Percentiles rank a stretch among this genome's conserved stretches.
These are phyloP conservation scores for Asterochloris erici DNA, from an alignment of 139 green algal genomes.

Conservation along the genomic window DNA sequence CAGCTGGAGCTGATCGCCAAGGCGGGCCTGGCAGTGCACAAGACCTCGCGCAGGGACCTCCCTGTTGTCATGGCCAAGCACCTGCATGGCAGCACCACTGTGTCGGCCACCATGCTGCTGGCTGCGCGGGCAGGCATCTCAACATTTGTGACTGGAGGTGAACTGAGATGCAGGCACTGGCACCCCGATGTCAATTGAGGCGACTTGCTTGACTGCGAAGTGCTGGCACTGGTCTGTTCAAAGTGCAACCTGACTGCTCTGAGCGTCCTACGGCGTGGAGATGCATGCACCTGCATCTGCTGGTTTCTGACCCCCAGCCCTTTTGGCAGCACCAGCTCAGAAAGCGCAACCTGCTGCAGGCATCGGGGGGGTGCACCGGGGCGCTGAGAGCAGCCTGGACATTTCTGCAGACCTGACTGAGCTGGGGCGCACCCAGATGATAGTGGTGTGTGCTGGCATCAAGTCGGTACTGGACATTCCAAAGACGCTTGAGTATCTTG, in stretches of 20 bases:
- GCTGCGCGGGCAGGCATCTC: constrained; percentile 75
- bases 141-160: constrained; percentile 76
- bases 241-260: neutral
- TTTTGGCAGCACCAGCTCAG: neutral
- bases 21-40: constrained; percentile 42
- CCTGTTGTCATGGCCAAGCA: constrained; percentile 54
- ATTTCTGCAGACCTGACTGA: constrained; percentile 87
- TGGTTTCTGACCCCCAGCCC: neutral
- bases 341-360: constrained; percentile 18
- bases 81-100: constrained; percentile 88
- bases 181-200: neutral
- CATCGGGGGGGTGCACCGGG: constrained; percentile 81
- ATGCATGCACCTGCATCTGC: neutral
- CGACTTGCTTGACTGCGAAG: neutral
- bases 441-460: constrained; percentile 93
- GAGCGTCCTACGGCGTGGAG: neutral
- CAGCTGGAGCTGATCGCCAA: constrained; percentile 43
- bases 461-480: constrained; percentile 98
- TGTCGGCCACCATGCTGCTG: constrained; percentile 92
- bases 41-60: constrained; percentile 85
- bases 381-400: constrained; percentile 82
- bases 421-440: constrained; percentile 82
- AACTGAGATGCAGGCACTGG: neutral
- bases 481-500: constrained; percentile 90
- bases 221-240: neutral